Evolutionary conservation across 1,284 basidiomycete species (phyloP).

Genomic region (Ustilago crameri): DNA sequence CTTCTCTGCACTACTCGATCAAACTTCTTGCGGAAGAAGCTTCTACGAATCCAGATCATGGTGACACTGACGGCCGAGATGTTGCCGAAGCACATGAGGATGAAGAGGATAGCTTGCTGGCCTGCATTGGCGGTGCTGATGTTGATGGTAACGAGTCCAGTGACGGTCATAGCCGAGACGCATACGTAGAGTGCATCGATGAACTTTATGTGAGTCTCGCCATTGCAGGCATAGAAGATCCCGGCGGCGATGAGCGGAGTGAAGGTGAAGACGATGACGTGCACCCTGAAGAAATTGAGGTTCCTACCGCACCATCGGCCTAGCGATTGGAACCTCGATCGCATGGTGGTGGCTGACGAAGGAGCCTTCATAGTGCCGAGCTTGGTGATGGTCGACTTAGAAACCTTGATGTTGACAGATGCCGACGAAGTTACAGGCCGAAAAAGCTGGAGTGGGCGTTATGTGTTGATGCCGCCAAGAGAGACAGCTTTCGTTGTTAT

Average conservation of each 20-base stretch:
- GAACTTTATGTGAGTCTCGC: constrained; percentile 70
- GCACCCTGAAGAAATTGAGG: constrained; percentile 67
- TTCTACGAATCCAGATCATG: constrained; percentile 66
- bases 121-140: constrained; percentile 78
- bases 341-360: constrained; percentile 1
- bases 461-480: constrained; percentile 8
- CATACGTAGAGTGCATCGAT: constrained; percentile 81
- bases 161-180: constrained; percentile 81
- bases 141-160: constrained; percentile 80
- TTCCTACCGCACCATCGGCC: constrained; percentile 41
- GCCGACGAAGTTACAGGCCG: too few relatives aligned
- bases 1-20: constrained; percentile 51
- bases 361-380: too few relatives aligned
- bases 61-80: constrained; percentile 63
- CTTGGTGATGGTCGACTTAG: too few relatives aligned
- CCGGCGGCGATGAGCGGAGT: constrained; percentile 79
- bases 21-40: constrained; percentile 63
- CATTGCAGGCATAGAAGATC: constrained; percentile 72
- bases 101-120: constrained; percentile 77
- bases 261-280: constrained; percentile 77
- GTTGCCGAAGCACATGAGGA: constrained; percentile 67
- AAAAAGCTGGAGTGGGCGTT: too few relatives aligned
- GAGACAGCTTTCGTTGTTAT: constrained; percentile 20
- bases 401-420: too few relatives aligned
- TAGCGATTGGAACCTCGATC: constrained; percentile 14